These are phyloP conservation scores for Dictyophora rubrovolvata DNA, from an alignment of 768 basidiomycete genomes.

Conservation along the genomic window DNA sequence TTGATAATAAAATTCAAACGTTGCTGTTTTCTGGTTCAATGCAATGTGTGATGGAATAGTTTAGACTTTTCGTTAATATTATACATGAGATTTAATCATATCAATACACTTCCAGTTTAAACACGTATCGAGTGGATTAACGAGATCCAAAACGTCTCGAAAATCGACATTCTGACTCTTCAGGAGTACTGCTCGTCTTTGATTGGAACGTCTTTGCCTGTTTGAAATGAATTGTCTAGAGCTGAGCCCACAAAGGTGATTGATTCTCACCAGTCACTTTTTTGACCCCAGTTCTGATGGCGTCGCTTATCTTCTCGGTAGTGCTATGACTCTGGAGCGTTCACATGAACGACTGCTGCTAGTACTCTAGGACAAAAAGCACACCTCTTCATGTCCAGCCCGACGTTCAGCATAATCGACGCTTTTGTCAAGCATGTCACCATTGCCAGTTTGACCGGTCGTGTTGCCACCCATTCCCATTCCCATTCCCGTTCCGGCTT, in stretches of 20 bases:
- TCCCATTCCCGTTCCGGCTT: background rate
- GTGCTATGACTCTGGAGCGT: conserved; percentile 9
- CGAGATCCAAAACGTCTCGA: background rate
- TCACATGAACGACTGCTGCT: background rate
- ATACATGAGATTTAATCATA: no score
- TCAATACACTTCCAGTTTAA: no score
- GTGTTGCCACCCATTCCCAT: background rate
- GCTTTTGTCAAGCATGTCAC: conserved; percentile 11
- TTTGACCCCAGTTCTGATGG: conserved; percentile 9
- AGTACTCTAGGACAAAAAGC: background rate
- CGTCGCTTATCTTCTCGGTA: conserved; percentile 13
- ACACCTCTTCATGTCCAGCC: conserved; percentile 11
- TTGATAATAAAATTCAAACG: no score
- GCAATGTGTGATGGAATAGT: no score
- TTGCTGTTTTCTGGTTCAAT: no score
- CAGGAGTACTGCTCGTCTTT: conserved; percentile 9
- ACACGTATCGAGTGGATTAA: background rate
- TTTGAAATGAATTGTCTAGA: background rate
- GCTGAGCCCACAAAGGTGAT: background rate
- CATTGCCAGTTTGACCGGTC: background rate
- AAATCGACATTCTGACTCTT: background rate
- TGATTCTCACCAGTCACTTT: conserved; percentile 9
- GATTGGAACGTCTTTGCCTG: conserved; percentile 12
- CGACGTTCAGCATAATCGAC: conserved; percentile 10
- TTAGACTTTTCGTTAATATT: no score